Percentiles rank a stretch among this genome's conserved stretches.
Conservation (phyloP, 2,329 filamentous ascomycete genomes). For the Cordyceps militaris region DNA sequence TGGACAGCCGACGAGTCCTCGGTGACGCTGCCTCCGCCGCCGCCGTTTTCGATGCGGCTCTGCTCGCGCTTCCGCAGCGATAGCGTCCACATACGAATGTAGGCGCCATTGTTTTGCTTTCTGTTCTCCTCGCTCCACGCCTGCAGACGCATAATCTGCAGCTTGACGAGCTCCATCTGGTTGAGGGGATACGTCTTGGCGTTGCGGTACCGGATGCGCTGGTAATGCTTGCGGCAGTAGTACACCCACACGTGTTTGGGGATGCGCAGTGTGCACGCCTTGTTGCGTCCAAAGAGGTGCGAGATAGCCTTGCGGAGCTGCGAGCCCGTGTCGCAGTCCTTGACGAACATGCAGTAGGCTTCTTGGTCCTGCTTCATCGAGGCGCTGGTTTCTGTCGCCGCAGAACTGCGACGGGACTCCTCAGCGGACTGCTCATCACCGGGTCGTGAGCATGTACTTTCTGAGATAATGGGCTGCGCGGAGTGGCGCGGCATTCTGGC, state of each 20-base stretch:
- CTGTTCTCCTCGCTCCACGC: conserved; percentile 52
- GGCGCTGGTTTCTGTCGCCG: conserved; percentile 14
- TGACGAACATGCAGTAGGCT: conserved; percentile 46
- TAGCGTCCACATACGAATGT: conserved; percentile 48
- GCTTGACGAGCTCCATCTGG: conserved; percentile 57
- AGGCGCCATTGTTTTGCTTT: conserved; percentile 22
- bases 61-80: conserved; percentile 59
- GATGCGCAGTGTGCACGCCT: conserved; percentile 65
- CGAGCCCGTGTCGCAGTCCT: conserved; percentile 52
- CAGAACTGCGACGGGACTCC: not conserved
- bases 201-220: conserved; percentile 65
- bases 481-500: conserved; percentile 15
- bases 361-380: conserved; percentile 19
- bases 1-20: conserved; percentile 20
- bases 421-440: not conserved
- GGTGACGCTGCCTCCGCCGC: conserved; percentile 29
- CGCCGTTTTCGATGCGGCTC: conserved; percentile 40
- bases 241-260: conserved; percentile 65
- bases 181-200: conserved; percentile 51
- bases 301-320: conserved; percentile 68
- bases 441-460: not conserved
- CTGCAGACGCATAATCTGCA: conserved; percentile 56
- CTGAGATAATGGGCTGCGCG: conserved; percentile 3
- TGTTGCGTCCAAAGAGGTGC: conserved; percentile 78
- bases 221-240: conserved; percentile 77